Evolutionary conservation across 106 monocot genomes (phyloP), one percentile per base, ranked within the genome.

Genomic region (Platanthera guangdongensis): DNA sequence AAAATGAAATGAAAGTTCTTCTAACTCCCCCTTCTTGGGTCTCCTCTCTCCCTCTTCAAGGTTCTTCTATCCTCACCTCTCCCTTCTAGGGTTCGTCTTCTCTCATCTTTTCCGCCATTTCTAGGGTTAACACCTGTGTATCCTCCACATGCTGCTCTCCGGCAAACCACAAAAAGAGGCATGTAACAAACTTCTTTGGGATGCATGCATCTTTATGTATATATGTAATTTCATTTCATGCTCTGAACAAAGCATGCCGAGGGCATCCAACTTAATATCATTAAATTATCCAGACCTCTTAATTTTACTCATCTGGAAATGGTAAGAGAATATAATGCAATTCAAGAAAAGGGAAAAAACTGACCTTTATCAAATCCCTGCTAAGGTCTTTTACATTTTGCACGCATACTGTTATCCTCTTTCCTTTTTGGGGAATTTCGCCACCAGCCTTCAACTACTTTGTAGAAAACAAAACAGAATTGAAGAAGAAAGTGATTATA

Each of bases 321-420:
- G 11, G 30, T n/a, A 2, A 3, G 32, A 2, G 16, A 65, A 65
- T 32, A 32, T 65, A 65, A 32, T 65, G 1, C 6, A 65, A 30
- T 32, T 13, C 65, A 11, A 65, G 8, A 65, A 65, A 57, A 57
- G 4, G 47, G 2, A 52, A 9, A 14, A 45, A 1, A 51, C 72
- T 3, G 3, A 97, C 99, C 99, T 99, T 99, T 72, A 99, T 99
- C 68, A 99, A 91, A 82, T 99, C 99, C 22, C 99, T 84, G 75
- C 81, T 88, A 59, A 99, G 94, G 83, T 99, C 99, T 76, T 82
- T 62, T 8, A 80, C 7, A 57, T 80, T 90, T 79, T 78, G 76
- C 63, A 99, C 84, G 64, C 28, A 46, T 52, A 99, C 47, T 39
- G 86, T 99, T 21, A 88, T 94, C 82, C 73, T 83, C 83, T 92